Evolutionary conservation across 495 filamentous ascomycete species (phyloP).

Genomic region (Lentithecium fluviatile): DNA sequence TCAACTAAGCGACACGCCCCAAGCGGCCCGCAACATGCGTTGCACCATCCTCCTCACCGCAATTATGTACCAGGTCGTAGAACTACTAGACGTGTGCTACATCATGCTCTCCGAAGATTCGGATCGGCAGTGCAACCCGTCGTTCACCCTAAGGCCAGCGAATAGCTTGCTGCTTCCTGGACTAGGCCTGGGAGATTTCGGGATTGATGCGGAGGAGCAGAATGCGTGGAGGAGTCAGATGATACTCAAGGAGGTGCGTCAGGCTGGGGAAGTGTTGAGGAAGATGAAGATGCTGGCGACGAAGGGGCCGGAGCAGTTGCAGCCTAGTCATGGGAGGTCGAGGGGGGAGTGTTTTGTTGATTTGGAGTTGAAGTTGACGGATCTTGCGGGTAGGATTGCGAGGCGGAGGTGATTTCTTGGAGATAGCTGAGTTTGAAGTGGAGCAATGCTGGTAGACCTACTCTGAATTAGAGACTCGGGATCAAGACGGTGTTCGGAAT

Average conservation of each 20-base stretch:
- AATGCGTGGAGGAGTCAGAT: conserved; percentile 12
- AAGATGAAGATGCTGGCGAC: conserved; percentile 19
- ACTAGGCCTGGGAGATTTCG: conserved; percentile 5
- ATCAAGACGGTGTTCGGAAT: too few relatives aligned
- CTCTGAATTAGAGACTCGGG: too few relatives aligned
- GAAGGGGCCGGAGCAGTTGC: background rate
- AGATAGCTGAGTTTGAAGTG: too few relatives aligned
- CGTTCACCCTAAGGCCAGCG: too few relatives aligned
- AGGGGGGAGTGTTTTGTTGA: conserved; percentile 12
- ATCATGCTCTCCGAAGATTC: background rate
- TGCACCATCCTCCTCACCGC: conserved; percentile 8
- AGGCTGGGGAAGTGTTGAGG: conserved; percentile 7
- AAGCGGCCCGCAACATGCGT: conserved; percentile 8
- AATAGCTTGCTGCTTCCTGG: conserved; percentile 1
- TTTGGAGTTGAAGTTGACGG: conserved; percentile 8
- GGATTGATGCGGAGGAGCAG: conserved; percentile 16
- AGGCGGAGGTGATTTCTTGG: too few relatives aligned
- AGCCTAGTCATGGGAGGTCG: conserved; percentile 1
- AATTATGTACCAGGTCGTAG: conserved; percentile 15
- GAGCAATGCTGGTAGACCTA: too few relatives aligned
- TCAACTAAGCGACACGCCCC: background rate
- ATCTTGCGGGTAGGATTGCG: too few relatives aligned
- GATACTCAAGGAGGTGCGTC: conserved; percentile 12
- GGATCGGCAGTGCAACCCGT: background rate
- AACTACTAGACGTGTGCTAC: conserved; percentile 14